phyloP scores from a whole-genome alignment of 108 stramenopile species.

The Fistulifera pelliculosa region DNA sequence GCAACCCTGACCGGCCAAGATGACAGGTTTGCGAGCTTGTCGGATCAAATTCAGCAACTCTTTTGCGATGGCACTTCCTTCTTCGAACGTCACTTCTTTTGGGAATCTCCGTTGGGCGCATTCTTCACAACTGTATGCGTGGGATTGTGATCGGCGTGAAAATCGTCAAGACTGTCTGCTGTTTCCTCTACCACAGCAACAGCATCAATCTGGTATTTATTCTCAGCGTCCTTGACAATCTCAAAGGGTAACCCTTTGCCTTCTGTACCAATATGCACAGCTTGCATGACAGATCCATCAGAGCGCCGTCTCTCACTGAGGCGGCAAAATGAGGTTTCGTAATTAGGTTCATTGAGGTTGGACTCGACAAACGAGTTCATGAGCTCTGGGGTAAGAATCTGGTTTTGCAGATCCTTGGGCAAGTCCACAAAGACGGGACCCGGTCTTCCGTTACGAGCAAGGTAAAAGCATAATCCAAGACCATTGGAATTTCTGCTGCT shows the following conservation, averaged over 20 bases:
- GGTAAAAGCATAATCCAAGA: constrained; percentile 83
- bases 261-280: constrained; percentile 58
- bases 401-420: constrained; percentile 90
- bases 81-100: constrained; percentile 30
- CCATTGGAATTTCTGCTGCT: constrained; percentile 82
- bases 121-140: constrained; percentile 39
- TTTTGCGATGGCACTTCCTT: constrained; percentile 31
- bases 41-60: constrained; percentile 68
- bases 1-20: constrained; percentile 85
- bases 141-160: constrained; percentile 64
- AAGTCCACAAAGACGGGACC: constrained; percentile 88
- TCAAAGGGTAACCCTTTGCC: constrained; percentile 61
- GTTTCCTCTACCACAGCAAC: constrained; percentile 14
- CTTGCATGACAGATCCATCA: constrained; percentile 36
- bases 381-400: constrained; percentile 54
- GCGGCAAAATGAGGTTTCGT: constrained; percentile 42
- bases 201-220: constrained; percentile 21
- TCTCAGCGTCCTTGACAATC: constrained; percentile 31
- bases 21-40: constrained; percentile 79
- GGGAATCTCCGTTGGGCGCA: constrained; percentile 19
- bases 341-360: constrained; percentile 14
- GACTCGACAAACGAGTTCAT: constrained; percentile 53
- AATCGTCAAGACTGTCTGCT: constrained; percentile 14
- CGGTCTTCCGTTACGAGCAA: constrained; percentile 84
- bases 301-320: constrained; percentile 39